These are phyloP conservation scores for Discostella stelligeroides DNA, from an alignment of 108 stramenopile genomes.

Conservation along the genomic window DNA sequence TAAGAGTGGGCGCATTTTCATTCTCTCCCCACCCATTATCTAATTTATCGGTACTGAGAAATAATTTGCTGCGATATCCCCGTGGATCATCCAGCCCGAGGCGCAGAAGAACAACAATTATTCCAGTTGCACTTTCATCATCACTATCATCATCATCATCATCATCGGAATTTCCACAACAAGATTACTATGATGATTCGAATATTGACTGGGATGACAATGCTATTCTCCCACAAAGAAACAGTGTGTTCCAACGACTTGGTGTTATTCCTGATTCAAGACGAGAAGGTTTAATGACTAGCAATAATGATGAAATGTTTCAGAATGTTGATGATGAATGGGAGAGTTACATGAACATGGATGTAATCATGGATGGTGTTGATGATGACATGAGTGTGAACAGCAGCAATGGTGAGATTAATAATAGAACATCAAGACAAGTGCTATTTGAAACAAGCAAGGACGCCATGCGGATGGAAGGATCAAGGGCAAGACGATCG, in stretches of 20 bases:
- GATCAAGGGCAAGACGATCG: neutral
- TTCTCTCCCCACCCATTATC: no score
- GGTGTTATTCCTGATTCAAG: neutral
- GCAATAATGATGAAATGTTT: neutral
- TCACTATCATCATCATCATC: constrained; percentile 3
- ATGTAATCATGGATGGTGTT: constrained; percentile 3
- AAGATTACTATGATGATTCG: constrained; percentile 4
- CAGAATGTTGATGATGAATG: constrained; percentile 24
- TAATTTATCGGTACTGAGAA: no score
- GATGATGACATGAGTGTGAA: neutral
- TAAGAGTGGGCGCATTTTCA: no score
- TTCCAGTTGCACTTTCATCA: no score
- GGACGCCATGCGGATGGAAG: neutral
- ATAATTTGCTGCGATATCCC: no score
- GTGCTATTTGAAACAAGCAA: neutral
- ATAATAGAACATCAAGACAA: neutral
- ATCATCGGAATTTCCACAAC: constrained; percentile 11
- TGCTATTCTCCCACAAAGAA: neutral
- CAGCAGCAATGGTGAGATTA: neutral
- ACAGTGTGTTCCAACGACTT: neutral
- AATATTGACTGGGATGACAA: constrained; percentile 22
- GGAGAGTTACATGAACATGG: constrained; percentile 19
- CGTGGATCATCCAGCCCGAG: no score
- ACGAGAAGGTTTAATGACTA: neutral
- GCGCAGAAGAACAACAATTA: neutral